Evolutionary conservation across 2,329 filamentous ascomycete genomes (phyloP), one percentile per base, ranked within the genome.

Genomic region (Paraconiothyrium brasiliense): DNA sequence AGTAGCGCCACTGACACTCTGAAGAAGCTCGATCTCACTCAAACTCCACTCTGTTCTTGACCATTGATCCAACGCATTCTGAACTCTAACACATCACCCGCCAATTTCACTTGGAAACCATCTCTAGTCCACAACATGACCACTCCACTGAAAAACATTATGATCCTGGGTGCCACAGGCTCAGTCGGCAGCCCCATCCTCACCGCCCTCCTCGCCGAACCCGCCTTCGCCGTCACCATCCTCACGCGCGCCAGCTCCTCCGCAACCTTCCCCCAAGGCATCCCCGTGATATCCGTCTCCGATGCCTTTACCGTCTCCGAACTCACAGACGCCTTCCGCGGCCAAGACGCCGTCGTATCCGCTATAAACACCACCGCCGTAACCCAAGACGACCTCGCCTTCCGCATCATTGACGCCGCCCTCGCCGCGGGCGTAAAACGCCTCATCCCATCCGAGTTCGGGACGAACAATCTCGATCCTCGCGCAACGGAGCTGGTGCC

Each of bases 381-480:
- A n/a, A 71, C 68, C 9, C 49, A 66, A 30, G 65, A 69, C 6
- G 27, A 30, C 27, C 27, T 30, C 27, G 27, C 27, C 4, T 67
- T 67, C 60, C 64, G 68, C 14, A 66, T 82, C 22, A 73, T 82
- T 50, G 78, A 81, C 54, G 80, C 79, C 4, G 73, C 79, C 16
- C 66, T 80, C 41, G 72, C 76, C 1, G 78, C 78, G 0, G 78
- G 78, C 13, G 79, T 81, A 1, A 71, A 73, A 48, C 74, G 78
- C 27, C 75, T 81, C 63, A 73, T 82, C 39, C 80, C 80, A 1
- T 71, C 71, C 7, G 80, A 81, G 59, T 82, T 76, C 61, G 79
- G 79, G 55, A 66, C 71, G 37, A 75, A 82, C 57, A 74, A 76
- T n/a, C 62, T 68, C 6, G 78, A 80, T 61, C 64, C 70, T 0